Evolutionary conservation across 768 basidiomycete species (phyloP).

Genomic region (Leccinum subgranulosum): DNA sequence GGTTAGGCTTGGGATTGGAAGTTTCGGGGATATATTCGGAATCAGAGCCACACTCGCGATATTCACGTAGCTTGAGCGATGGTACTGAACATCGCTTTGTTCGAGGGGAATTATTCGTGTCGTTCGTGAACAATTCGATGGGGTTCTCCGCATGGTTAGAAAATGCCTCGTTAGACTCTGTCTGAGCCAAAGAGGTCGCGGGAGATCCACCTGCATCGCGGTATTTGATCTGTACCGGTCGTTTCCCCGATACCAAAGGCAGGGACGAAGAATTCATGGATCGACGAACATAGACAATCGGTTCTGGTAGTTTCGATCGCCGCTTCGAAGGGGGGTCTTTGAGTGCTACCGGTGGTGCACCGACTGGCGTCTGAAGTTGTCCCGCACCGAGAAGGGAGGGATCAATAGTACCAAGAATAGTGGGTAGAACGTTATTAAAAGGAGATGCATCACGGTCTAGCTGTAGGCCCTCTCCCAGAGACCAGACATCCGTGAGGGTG

Average conservation of each 20-base stretch:
- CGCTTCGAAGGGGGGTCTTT: slow-evolving; percentile 2
- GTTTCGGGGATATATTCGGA: slow-evolving; percentile 12
- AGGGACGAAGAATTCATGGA: slow-evolving; percentile 21
- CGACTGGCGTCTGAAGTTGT: neutral
- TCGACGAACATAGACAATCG: slow-evolving; percentile 31
- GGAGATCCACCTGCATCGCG: slow-evolving; percentile 15
- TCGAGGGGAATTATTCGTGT: neutral
- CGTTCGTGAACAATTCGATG: neutral
- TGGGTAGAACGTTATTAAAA: neutral
- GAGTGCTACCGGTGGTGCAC: neutral
- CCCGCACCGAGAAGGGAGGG: slow-evolving; percentile 28
- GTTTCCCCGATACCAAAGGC: slow-evolving; percentile 20
- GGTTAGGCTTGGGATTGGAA: slow-evolving; percentile 1
- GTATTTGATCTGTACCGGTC: slow-evolving; percentile 31
- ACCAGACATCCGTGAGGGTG: slow-evolving; percentile 3
- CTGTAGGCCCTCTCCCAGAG: neutral
- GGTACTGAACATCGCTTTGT: slow-evolving; percentile 7
- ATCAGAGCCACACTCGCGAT: slow-evolving; percentile 8
- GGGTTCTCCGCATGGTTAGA: neutral
- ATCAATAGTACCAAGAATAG: slow-evolving; percentile 23
- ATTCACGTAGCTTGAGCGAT: slow-evolving; percentile 18
- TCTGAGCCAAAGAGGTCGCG: neutral
- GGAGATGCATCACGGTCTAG: neutral
- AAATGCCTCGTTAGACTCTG: neutral
- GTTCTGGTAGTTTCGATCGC: slow-evolving; percentile 19